Base-by-base conservation (phyloP, 805 yeast genomes). In the Ogataea siamensis region DNA sequence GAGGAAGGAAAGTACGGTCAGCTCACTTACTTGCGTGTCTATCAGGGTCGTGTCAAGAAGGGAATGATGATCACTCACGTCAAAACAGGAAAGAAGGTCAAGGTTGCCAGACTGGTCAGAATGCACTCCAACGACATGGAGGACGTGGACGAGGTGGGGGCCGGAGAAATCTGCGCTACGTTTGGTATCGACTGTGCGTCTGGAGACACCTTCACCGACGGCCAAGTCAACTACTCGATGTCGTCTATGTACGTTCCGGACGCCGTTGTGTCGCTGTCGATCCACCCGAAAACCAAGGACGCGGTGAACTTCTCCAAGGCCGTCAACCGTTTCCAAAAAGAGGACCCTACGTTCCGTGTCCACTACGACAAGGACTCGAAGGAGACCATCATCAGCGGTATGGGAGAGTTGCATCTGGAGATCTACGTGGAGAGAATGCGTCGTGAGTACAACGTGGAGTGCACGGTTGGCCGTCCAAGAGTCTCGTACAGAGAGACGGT, bases 41-140 rank as follows among this genome's bases (percentile, higher is more conserved):
- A 93, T 66, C 99, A 93, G 70, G 99, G 99, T 55, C 80, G 78
- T 55, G 70, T 93, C 67, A 85, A 79, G 67, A 93, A 91, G 65
- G 99, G 99, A 53, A 71, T 80, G 51, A 83, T 80, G 67, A 86
- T 93, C 66, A 77, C 80, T 44, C 95, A 93, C 62, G 83, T 87
- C 47, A 87, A 91, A 66, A 76, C 91, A 31, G 96, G 96, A 44
- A 93, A 93, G 72, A 86, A 81, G 64, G 86, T 88, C 48, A 93
- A 93, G 70, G 86, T 93, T 37, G 76, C 97, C 10, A 78, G 99
- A 58, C 74, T 93, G 55, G 99, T 88, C 35, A 83, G 98, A 68
- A 93, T 93, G 99, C 98, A 93, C 70, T 87, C 97, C 19, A 87
- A 89, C 47, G 99, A 93, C 62, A 89, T 93, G 98, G 99, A 93